Base-by-base conservation (phyloP, 163 green algal species). In the Scenedesmus sp. region DNA sequence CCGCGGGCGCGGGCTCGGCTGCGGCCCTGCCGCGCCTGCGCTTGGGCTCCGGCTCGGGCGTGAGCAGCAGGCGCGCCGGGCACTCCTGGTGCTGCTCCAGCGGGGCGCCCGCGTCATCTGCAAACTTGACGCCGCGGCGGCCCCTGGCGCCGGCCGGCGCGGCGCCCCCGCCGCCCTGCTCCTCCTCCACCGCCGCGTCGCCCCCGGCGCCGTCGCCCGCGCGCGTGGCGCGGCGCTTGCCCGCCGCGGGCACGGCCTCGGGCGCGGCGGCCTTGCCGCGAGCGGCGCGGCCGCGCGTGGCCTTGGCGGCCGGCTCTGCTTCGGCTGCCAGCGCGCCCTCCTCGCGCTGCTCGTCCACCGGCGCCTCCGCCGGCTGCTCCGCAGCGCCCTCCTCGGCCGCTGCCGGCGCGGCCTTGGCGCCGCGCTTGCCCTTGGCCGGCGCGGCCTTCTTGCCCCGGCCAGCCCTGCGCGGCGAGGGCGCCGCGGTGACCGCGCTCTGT, bases 71-170 rank as follows among this genome's bases (percentile, higher is more conserved):
- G 22, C 58, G 31, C 7, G 33, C 53, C 29, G 53, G 53, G 20
- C 33, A 66, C 53, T 77, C 69, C 69, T 77, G 69, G 17, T 34
- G 33, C 11, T 67, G 33, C 44, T 56, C 36, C 7, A 77, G 54
- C 39, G 47, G 54, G 20, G 20, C 69, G 28, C 69, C 69, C 31
- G 31, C 29, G 13, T 77, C 50, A 57, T 77, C 69, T 31, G 69
- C 69, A 77, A 77, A 77, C 69, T 67, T 34, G 53, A 77, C 51
- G 39, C 39, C 39, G 39, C 39, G 39, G 39, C 39, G 39, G 7
- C 7, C 7, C 39, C 10, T 47, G 39, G 39, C 39, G 6, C 7
- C 39, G 39, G 39, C 39, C 10, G 39, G 39, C 39, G 39, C 39
- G 7, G 39, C 39, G 10, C 39, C n/a, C n/a, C n/a, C n/a, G n/a